Evolutionary conservation across 2,329 filamentous ascomycete species (phyloP), one percentile per base, ranked within the genome.

Genomic region (Xylaria hypoxylon): DNA sequence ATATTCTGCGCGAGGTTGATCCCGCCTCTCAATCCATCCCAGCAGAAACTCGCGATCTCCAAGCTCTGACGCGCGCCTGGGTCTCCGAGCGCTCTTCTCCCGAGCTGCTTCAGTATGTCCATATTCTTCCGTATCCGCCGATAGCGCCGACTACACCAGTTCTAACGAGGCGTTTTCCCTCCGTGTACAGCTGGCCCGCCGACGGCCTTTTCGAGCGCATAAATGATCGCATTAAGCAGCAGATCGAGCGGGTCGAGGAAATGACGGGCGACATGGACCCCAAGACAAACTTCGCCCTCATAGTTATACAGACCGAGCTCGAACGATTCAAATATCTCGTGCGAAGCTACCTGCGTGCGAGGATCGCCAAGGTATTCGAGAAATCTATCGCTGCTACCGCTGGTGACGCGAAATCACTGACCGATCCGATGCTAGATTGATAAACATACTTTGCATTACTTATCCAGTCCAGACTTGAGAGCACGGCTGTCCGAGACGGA

Each of bases 281-380:
- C 52, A 94, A 92, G 79, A 90, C 92, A 70, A 98, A 97, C 78
- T 97, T 99, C 78, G 89, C 89, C 68, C 89, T 98, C 75, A 97
- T 97, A 55, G 91, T 99, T 68, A 90, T 97, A 61, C 96, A 99
- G 83, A 98, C 96, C 6, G 96, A 99, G 81, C 87, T 99, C 61
- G 94, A 97, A 78, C 86, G 96, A 51, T 96, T 92, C 80, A 97
- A 97, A 81, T 99, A 94, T 76, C 85, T 99, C 24, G 87, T 98
- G 19, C 87, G 96, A 67, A 91, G 92, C 70, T 91, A 95, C 71
- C 80, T 99, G 62, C 87, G 96, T 59, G 90, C 92, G 10, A 86
- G 96, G n/a, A 89, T 98, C 64, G 89, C 92, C 60, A 98, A 99
- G 86, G 92, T 93, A 81, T 51, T 35, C 56, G 47, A 42, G 15